Evolutionary conservation across 2,329 filamentous ascomycete genomes (phyloP).

Genomic region (Aspergillus japonicus): DNA sequence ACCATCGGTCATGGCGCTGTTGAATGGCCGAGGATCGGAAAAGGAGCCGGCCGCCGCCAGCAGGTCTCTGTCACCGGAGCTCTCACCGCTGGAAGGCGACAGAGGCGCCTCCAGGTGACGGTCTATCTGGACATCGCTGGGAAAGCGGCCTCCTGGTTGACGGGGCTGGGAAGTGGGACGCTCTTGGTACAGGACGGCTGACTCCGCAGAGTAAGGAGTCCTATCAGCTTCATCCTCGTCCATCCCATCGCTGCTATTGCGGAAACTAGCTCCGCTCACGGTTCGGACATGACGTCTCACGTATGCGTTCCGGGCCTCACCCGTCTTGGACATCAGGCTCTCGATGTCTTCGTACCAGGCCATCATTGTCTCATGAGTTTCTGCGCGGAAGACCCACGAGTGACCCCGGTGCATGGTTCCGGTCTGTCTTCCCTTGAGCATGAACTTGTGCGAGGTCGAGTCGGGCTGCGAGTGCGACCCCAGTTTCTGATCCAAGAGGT

Average conservation of each 20-base stretch:
- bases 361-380: constrained; percentile 88
- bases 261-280: constrained; percentile 62
- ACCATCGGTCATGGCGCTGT: constrained; percentile 27
- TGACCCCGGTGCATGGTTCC: constrained; percentile 83
- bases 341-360: constrained; percentile 96
- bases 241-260: constrained; percentile 71
- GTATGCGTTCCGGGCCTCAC: constrained; percentile 84
- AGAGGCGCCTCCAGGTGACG: constrained; percentile 77
- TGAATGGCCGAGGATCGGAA: constrained; percentile 47
- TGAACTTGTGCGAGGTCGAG: constrained; percentile 93
- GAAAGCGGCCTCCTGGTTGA: constrained; percentile 93
- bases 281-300: constrained; percentile 79
- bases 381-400: constrained; percentile 67
- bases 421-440: constrained; percentile 93
- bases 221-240: constrained; percentile 71
- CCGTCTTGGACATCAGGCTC: constrained; percentile 79
- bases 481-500: constrained; percentile 90
- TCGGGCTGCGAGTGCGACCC: constrained; percentile 82
- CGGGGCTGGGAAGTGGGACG: constrained; percentile 50
- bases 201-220: constrained; percentile 63
- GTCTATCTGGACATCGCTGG: constrained; percentile 86
- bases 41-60: constrained; percentile 59
- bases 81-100: constrained; percentile 78
- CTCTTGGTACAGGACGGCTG: constrained; percentile 37
- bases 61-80: constrained; percentile 66